These are phyloP conservation scores for Zymoseptoria tritici DNA, from an alignment of 2,329 filamentous ascomycete species.

Conservation along the genomic window DNA sequence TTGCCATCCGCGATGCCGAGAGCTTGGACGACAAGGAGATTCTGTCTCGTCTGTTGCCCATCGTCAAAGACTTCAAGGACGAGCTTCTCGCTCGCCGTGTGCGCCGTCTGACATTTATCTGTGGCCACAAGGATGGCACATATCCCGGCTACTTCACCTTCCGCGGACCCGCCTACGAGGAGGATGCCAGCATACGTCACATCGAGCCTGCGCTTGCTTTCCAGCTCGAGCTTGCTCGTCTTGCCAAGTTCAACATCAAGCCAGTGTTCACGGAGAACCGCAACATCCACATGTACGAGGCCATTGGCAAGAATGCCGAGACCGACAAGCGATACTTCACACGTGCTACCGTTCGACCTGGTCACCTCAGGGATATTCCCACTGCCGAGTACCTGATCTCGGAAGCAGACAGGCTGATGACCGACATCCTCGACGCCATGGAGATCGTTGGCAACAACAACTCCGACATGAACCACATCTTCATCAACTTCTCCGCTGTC, in stretches of 20 bases:
- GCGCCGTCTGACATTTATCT: slow-evolving; percentile 91
- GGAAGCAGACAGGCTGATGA: slow-evolving; percentile 92
- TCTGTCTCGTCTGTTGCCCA: slow-evolving; percentile 62
- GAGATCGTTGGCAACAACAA: slow-evolving; percentile 99
- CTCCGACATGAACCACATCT: slow-evolving; percentile 98
- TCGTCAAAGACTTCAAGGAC: slow-evolving; percentile 73
- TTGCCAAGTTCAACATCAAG: slow-evolving; percentile 96
- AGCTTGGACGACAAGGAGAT: slow-evolving; percentile 74
- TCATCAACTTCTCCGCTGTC: slow-evolving; percentile 97
- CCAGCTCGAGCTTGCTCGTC: slow-evolving; percentile 90
- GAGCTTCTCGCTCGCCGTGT: slow-evolving; percentile 76
- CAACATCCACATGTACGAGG: slow-evolving; percentile 98
- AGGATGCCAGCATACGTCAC: slow-evolving; percentile 95
- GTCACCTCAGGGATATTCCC: slow-evolving; percentile 89
- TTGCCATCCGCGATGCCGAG: slow-evolving; percentile 85
- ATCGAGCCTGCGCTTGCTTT: slow-evolving; percentile 94
- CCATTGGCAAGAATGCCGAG: slow-evolving; percentile 85
- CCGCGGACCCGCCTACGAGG: slow-evolving; percentile 80
- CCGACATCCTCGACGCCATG: slow-evolving; percentile 91
- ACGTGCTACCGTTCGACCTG: slow-evolving; percentile 87
- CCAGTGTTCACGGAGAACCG: slow-evolving; percentile 98
- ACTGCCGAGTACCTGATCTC: slow-evolving; percentile 98
- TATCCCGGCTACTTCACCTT: slow-evolving; percentile 98
- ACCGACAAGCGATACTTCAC: slow-evolving; percentile 99
- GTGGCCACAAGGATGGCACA: slow-evolving; percentile 84